Conservation (phyloP, 2,329 filamentous ascomycete genomes). For the Cladosporium oxysporum region DNA sequence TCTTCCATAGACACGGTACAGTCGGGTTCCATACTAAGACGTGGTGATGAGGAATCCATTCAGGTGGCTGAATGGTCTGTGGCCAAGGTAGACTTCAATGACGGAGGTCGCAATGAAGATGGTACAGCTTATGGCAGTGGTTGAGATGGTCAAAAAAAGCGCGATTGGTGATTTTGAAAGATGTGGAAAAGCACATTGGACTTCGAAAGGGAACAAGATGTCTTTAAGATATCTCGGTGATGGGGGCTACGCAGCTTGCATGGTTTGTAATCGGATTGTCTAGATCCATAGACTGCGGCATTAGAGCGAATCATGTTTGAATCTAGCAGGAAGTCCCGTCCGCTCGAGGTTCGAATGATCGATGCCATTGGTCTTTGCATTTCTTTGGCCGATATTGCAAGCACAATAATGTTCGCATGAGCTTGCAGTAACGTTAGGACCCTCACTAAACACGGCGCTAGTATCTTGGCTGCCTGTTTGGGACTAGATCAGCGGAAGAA, state of each 20-base stretch:
- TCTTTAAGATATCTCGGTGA: background rate
- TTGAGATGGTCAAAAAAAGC: background rate
- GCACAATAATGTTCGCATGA: background rate
- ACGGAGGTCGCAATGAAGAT: too few relatives aligned
- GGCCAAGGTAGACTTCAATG: background rate
- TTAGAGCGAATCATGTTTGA: background rate
- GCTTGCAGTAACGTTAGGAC: background rate
- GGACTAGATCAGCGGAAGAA: slow-evolving; percentile 7
- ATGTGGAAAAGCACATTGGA: too few relatives aligned
- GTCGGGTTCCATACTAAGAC: background rate
- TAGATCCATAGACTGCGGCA: too few relatives aligned
- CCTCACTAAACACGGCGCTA: background rate
- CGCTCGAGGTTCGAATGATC: background rate
- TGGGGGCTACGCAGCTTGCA: too few relatives aligned
- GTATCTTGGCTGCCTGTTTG: slow-evolving; percentile 21
- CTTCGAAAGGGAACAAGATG: background rate
- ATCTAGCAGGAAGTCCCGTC: background rate
- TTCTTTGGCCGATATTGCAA: background rate
- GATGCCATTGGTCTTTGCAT: background rate
- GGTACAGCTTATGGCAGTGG: background rate
- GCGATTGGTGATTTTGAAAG: background rate
- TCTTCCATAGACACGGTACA: background rate
- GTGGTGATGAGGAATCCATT: background rate
- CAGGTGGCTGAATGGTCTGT: background rate
- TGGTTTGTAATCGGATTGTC: too few relatives aligned